A percentile compares a stretch with the other conserved stretches of the same genome.
phyloP scores from a whole-genome alignment of 805 yeast species.

The Ogataea pignaliae region DNA sequence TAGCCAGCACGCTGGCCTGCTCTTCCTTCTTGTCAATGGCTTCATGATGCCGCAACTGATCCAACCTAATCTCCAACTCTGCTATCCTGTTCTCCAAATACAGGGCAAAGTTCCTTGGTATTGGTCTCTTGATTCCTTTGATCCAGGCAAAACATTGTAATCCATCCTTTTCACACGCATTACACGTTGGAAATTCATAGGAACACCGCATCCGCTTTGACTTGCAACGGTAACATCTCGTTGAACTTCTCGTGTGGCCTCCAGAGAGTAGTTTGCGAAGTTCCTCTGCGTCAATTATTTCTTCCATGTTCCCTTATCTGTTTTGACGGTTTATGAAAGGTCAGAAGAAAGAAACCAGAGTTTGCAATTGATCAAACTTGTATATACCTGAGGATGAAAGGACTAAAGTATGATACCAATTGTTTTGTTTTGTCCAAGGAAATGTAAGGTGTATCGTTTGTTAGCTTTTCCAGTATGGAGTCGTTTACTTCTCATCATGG shows the following conservation, averaged over 20 bases:
- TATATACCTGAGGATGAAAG: too few relatives aligned
- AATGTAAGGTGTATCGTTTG: too few relatives aligned
- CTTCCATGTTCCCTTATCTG: neutral
- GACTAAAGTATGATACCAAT: too few relatives aligned
- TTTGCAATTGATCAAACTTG: too few relatives aligned
- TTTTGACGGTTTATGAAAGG: too few relatives aligned
- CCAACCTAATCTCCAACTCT: conserved; percentile 9
- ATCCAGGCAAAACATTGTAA: conserved; percentile 12
- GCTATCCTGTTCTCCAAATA: conserved; percentile 13
- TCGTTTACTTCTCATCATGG: too few relatives aligned
- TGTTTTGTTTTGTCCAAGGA: too few relatives aligned
- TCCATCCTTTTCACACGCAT: conserved; percentile 7
- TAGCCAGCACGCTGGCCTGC: conserved; percentile 5
- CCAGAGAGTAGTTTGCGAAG: neutral
- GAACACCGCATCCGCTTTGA: conserved; percentile 9
- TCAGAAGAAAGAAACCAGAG: too few relatives aligned
- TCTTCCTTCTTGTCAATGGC: conserved; percentile 8
- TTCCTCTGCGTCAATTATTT: neutral
- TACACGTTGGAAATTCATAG: conserved; percentile 12
- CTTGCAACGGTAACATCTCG: conserved; percentile 13
- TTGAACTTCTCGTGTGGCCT: conserved; percentile 10
- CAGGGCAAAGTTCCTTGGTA: conserved; percentile 10
- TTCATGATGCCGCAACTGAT: conserved; percentile 4
- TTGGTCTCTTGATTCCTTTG: conserved; percentile 10
- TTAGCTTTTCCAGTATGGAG: too few relatives aligned